These are phyloP conservation scores for Cytospora chrysosperma DNA, from an alignment of 2,329 filamentous ascomycete genomes.

Conservation along the genomic window DNA sequence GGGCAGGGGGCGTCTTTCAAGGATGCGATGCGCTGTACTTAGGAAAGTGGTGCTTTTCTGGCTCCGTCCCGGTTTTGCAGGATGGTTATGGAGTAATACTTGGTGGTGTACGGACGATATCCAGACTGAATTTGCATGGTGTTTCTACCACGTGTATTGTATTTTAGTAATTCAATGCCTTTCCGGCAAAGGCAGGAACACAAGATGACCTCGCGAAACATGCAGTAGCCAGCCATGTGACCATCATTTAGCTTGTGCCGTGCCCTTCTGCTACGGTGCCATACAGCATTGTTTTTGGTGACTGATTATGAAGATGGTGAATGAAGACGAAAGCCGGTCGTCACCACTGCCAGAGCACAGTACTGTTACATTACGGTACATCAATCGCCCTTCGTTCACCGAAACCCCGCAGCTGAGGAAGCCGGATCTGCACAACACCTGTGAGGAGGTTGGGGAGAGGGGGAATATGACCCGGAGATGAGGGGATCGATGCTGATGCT, in stretches of 20 bases:
- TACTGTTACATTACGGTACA: neutral
- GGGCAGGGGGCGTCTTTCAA: neutral
- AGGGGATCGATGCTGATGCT: neutral
- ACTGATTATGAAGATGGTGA: neutral
- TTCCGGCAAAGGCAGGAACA: neutral
- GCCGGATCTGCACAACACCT: neutral
- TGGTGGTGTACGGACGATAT: constrained; percentile 7
- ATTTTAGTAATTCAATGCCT: neutral
- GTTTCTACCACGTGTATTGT: neutral
- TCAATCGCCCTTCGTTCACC: neutral
- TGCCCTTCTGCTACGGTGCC: neutral
- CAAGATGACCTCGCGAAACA: neutral
- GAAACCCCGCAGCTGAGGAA: neutral
- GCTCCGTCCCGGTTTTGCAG: neutral
- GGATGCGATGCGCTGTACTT: neutral
- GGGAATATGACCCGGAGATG: neutral
- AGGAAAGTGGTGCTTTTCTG: neutral
- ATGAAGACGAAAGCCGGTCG: neutral
- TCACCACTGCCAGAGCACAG: neutral
- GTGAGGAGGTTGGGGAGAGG: neutral
- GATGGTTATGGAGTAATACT: neutral
- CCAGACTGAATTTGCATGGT: constrained; percentile 1
- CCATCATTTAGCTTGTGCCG: neutral
- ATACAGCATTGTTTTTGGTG: neutral
- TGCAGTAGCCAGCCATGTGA: too few species aligned